Percentiles rank a stretch among this genome's conserved stretches.
These are phyloP conservation scores for Pachysandra terminalis DNA, from an alignment of 164 flowering plant species.

Conservation along the genomic window DNA sequence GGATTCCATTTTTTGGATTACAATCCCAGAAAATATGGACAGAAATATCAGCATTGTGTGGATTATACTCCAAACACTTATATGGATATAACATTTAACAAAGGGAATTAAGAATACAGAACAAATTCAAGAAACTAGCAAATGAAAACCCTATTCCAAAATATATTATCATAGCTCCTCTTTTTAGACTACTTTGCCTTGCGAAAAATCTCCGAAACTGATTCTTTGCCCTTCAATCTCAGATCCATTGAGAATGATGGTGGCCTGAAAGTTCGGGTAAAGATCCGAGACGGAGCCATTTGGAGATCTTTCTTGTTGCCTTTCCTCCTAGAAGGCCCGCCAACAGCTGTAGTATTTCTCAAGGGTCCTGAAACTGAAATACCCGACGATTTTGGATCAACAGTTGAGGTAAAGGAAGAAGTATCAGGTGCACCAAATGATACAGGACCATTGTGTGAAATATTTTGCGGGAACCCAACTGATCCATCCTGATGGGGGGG, in stretches of 20 bases:
- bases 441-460: slow-evolving; percentile 45
- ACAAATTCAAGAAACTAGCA: background rate
- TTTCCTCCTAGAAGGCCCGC: slow-evolving; percentile 41
- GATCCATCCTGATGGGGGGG: slow-evolving; percentile 94
- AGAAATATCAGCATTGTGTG: background rate
- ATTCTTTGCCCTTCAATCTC: slow-evolving; percentile 39
- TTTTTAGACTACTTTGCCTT: slow-evolving; percentile 21
- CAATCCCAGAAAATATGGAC: background rate
- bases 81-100: slow-evolving; percentile 13
- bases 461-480: slow-evolving; percentile 49
- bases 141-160: slow-evolving; percentile 3
- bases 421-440: slow-evolving; percentile 53
- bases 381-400: slow-evolving; percentile 37
- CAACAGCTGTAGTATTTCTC: slow-evolving; percentile 26
- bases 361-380: slow-evolving; percentile 27
- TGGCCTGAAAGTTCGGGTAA: slow-evolving; percentile 44
- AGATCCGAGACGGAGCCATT: slow-evolving; percentile 40
- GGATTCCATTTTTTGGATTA: background rate
- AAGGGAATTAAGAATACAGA: slow-evolving; percentile 1
- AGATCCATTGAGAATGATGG: slow-evolving; percentile 48
- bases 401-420: slow-evolving; percentile 53
- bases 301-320: slow-evolving; percentile 34
- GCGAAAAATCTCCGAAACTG: slow-evolving; percentile 46
- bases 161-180: background rate
- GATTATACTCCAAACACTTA: slow-evolving; percentile 23